Conservation (phyloP, 1,284 basidiomycete species). For the Anthracocystis walkeri region DNA sequence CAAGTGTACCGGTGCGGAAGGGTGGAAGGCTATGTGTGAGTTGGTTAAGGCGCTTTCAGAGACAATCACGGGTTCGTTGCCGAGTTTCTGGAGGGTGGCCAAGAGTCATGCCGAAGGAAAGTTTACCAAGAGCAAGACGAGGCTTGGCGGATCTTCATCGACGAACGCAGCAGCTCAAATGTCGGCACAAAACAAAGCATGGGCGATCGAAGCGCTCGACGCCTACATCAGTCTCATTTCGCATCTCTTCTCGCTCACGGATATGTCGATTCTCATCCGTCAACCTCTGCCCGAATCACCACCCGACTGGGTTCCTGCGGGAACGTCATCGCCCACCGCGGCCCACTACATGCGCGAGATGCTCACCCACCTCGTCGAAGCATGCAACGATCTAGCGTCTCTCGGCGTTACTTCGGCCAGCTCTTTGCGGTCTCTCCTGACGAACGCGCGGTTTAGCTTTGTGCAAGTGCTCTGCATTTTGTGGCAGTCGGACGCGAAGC, state of each 20-base stretch:
- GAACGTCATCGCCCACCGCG: conserved; percentile 84
- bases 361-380: conserved; percentile 85
- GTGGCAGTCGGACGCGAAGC: conserved; percentile 87
- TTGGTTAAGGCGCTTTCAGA: conserved; percentile 74
- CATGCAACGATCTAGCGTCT: conserved; percentile 81
- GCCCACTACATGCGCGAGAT: conserved; percentile 83
- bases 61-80: conserved; percentile 76
- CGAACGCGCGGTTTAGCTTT: conserved; percentile 88
- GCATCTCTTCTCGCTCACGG: conserved; percentile 87
- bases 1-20: conserved; percentile 43
- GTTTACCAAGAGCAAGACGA: conserved; percentile 33
- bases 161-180: conserved; percentile 69
- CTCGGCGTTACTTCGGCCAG: conserved; percentile 79
- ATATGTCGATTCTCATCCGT: conserved; percentile 75
- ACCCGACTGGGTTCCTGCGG: conserved; percentile 79
- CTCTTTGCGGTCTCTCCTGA: conserved; percentile 78
- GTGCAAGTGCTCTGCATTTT: conserved; percentile 81
- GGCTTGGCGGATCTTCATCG: conserved; percentile 1
- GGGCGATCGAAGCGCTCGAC: conserved; percentile 90
- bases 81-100: conserved; percentile 93
- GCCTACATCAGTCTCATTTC: conserved; percentile 87
- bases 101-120: conserved; percentile 82
- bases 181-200: conserved; percentile 84
- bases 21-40: conserved; percentile 82
- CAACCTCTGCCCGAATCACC: conserved; percentile 71